phyloP scores from a whole-genome alignment of 225 moss, liverwort and hornwort species.

The Climacium dendroides region DNA sequence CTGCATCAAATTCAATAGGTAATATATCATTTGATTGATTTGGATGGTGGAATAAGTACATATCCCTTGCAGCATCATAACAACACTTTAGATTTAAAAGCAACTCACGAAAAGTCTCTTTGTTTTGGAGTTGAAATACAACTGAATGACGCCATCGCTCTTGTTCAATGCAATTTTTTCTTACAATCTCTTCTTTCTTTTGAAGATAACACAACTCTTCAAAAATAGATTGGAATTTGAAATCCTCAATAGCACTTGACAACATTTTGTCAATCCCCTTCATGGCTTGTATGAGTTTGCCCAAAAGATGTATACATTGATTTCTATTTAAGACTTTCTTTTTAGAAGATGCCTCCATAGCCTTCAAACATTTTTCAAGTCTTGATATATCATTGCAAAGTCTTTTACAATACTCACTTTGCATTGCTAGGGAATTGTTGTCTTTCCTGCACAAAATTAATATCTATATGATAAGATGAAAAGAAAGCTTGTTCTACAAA shows the following conservation, averaged over 20 bases:
- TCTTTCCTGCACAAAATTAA: background rate
- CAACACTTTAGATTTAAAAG: background rate
- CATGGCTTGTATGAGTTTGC: background rate
- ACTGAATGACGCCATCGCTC: background rate
- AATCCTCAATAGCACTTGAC: background rate
- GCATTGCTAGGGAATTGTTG: background rate
- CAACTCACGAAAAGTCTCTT: background rate
- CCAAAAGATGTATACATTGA: background rate
- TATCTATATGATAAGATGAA: background rate
- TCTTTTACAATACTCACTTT: background rate
- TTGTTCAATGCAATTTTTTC: background rate
- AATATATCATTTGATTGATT: background rate
- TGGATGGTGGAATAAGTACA: background rate
- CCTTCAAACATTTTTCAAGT: background rate
- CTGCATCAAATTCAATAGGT: background rate
- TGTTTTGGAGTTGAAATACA: background rate
- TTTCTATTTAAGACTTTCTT: background rate
- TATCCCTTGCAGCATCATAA: background rate
- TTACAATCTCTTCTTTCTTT: background rate
- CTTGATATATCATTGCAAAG: background rate
- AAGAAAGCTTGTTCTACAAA: background rate
- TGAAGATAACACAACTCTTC: background rate
- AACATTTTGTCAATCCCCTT: background rate
- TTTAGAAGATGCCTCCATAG: background rate
- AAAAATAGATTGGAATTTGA: background rate